phyloP scores from a whole-genome alignment of 1,284 basidiomycete species.

The Peniophora sp. region DNA sequence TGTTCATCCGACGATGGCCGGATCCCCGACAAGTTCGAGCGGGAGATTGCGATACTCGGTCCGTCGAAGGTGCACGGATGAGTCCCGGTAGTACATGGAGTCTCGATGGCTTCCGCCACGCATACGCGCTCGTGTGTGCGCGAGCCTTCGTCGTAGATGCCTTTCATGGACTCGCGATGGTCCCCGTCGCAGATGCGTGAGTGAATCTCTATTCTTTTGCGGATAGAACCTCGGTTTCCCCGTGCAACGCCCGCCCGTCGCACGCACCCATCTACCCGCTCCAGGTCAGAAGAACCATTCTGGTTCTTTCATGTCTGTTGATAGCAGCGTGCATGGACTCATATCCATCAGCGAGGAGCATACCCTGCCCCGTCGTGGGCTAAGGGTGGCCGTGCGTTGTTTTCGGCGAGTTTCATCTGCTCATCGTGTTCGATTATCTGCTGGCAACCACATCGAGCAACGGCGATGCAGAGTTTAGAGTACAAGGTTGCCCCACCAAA shows the following conservation, averaged over 20 bases:
- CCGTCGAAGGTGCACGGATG: constrained; percentile 1
- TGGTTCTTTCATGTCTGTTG: too few species aligned
- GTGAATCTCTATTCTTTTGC: constrained; percentile 20
- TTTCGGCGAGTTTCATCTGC: too few species aligned
- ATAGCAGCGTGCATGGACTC: too few species aligned
- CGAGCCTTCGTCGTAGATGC: constrained; percentile 84
- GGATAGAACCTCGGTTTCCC: not conserved
- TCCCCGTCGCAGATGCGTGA: constrained; percentile 83
- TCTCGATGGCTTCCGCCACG: constrained; percentile 52
- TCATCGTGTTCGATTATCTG: too few species aligned
- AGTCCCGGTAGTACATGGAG: constrained; percentile 7
- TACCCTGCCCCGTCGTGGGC: too few species aligned
- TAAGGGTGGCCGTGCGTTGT: too few species aligned
- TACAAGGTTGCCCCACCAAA: too few species aligned
- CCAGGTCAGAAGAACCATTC: not conserved
- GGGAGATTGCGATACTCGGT: constrained; percentile 7
- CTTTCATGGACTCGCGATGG: constrained; percentile 81
- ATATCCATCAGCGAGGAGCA: too few species aligned
- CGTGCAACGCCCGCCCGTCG: not conserved
- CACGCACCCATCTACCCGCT: not conserved
- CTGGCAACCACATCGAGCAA: too few species aligned
- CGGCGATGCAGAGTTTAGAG: too few species aligned
- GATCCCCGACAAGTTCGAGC: not conserved
- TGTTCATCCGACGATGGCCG: constrained; percentile 14
- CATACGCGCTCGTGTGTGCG: constrained; percentile 79